Conservation (phyloP, 2,329 filamentous ascomycete species). For the Sporothrix humicola region DNA sequence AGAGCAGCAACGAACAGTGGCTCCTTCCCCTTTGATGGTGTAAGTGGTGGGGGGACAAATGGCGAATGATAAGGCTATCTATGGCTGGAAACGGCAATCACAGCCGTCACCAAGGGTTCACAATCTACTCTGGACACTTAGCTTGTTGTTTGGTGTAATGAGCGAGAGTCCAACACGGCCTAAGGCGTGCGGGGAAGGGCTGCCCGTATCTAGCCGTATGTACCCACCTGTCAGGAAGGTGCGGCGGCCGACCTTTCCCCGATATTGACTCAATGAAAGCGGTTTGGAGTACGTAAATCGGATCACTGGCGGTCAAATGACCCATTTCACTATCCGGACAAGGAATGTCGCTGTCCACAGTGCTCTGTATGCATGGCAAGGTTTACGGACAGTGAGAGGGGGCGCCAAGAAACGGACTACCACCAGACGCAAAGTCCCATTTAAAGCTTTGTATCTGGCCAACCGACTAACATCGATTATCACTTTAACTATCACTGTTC, state of each 20-base stretch:
- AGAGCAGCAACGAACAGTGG: neutral
- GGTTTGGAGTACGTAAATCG: conserved; percentile 29
- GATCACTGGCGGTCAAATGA: conserved; percentile 2
- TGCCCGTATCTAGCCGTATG: conserved; percentile 31
- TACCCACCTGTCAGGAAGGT: conserved; percentile 29
- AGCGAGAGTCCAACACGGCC: neutral
- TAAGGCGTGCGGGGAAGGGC: conserved; percentile 16
- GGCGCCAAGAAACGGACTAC: neutral
- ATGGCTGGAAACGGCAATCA: conserved; percentile 30
- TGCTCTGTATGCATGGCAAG: neutral
- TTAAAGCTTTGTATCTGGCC: neutral
- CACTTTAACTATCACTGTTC: neutral
- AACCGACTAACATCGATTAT: neutral
- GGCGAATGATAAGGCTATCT: neutral
- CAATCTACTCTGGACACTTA: neutral
- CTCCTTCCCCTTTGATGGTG: conserved; percentile 16
- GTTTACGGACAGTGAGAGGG: neutral
- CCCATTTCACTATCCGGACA: neutral
- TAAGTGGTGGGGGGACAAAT: conserved; percentile 17
- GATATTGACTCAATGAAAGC: neutral
- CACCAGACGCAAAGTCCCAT: neutral
- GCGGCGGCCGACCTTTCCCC: neutral
- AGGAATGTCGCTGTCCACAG: neutral
- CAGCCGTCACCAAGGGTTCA: conserved; percentile 27
- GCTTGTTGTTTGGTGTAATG: conserved; percentile 10